Percentiles rank a stretch among this genome's conserved stretches.
phyloP scores from a whole-genome alignment of 352 stramenopile species.

The Globisporangium megalacanthum region DNA sequence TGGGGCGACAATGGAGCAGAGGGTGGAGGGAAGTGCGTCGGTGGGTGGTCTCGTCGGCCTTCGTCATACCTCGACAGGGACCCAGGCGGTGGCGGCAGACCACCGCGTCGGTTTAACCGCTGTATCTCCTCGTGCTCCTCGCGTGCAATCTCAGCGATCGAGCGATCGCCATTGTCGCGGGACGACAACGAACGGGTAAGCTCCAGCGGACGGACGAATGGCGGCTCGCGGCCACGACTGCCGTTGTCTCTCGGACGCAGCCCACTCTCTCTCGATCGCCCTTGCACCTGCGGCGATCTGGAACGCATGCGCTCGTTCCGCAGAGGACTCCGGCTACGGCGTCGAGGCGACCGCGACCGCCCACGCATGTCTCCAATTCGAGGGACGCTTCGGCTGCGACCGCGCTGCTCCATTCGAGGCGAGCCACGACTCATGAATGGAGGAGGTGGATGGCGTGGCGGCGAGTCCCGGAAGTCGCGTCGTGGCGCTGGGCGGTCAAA shows the following conservation, averaged over 20 bases:
- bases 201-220: constrained; percentile 13
- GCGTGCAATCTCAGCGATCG: constrained; percentile 46
- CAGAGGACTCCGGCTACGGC: background rate
- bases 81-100: constrained; percentile 6
- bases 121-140: constrained; percentile 39
- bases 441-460: background rate
- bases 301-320: background rate
- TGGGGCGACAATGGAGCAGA: background rate
- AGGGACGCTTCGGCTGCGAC: constrained; percentile 10
- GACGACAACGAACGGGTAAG: constrained; percentile 16
- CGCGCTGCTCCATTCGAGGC: background rate
- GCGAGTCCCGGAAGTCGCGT: constrained; percentile 3
- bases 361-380: constrained; percentile 2
- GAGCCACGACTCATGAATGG: background rate
- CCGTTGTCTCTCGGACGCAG: constrained; percentile 9
- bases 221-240: constrained; percentile 20
- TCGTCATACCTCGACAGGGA: constrained; percentile 25
- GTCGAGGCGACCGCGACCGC: constrained; percentile 6
- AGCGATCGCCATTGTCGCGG: constrained; percentile 30
- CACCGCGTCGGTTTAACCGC: constrained; percentile 26
- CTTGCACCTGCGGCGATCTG: background rate
- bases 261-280: constrained; percentile 1
- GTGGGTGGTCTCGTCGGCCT: constrained; percentile 18
- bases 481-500: constrained; percentile 2
- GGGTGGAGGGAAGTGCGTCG: background rate